phyloP scores from a whole-genome alignment of 1,139 yeast species.

The Lodderomyces oxycetoniae region DNA sequence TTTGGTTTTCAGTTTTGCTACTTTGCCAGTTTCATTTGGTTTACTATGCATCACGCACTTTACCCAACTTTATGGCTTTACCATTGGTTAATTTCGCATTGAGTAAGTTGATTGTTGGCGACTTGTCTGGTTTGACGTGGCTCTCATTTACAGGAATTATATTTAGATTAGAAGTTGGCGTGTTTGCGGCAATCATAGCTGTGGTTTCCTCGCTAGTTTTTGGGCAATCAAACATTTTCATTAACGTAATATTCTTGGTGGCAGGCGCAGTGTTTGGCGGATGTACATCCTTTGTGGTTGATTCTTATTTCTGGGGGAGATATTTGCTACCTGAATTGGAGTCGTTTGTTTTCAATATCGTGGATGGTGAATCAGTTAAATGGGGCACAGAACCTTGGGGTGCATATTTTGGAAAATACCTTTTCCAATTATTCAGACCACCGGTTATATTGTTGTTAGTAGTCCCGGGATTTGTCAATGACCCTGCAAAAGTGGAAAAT shows the following conservation, averaged over 20 bases:
- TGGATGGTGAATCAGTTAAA: constrained; percentile 62
- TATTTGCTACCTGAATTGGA: constrained; percentile 64
- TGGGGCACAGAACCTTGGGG: constrained; percentile 85
- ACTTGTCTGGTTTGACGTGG: constrained; percentile 51
- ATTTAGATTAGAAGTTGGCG: constrained; percentile 69
- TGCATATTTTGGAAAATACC: constrained; percentile 54
- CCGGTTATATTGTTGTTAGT: constrained; percentile 53
- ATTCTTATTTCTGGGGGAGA: constrained; percentile 72
- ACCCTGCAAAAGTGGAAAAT: constrained; percentile 30
- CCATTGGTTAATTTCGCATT: constrained; percentile 65
- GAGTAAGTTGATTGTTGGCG: constrained; percentile 47
- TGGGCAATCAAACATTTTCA: constrained; percentile 40
- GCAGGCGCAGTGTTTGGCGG: constrained; percentile 58
- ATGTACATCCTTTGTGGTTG: constrained; percentile 47
- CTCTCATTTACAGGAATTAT: constrained; percentile 62
- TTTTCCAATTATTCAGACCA: constrained; percentile 53
- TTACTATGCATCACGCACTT: constrained; percentile 72
- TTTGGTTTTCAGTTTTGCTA: constrained; percentile 58
- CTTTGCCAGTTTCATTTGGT: constrained; percentile 73
- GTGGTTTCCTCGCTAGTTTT: constrained; percentile 40
- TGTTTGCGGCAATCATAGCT: constrained; percentile 46
- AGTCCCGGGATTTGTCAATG: constrained; percentile 38
- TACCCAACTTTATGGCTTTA: constrained; percentile 82
- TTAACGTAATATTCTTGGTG: constrained; percentile 29
- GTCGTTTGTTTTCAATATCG: constrained; percentile 68